These are phyloP conservation scores for Exophiala lecanii-corni DNA, from an alignment of 2,329 filamentous ascomycete species.

Conservation along the genomic window DNA sequence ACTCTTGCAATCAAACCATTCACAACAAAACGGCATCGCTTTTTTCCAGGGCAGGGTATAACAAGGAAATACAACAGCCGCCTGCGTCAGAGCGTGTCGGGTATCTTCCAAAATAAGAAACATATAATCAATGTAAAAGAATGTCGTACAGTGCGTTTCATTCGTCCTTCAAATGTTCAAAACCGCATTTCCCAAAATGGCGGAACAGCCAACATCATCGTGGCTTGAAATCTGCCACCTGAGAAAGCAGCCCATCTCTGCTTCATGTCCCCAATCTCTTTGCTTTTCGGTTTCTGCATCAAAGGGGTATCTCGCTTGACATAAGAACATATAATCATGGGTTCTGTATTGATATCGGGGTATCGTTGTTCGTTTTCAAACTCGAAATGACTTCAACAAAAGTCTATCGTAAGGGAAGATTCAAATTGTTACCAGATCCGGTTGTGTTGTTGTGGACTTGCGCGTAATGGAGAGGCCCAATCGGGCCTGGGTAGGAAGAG, in stretches of 20 bases:
- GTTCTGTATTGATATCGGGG: conserved; percentile 24
- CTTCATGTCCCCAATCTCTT: conserved; percentile 6
- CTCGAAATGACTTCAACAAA: conserved; percentile 19
- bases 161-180: neutral
- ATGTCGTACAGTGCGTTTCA: conserved; percentile 10
- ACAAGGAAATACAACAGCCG: conserved; percentile 11
- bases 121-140: conserved; percentile 7
- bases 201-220: conserved; percentile 5
- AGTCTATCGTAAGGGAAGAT: conserved; percentile 27
- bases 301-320: conserved; percentile 28
- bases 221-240: conserved; percentile 12
- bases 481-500: conserved; percentile 88
- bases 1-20: conserved; percentile 12
- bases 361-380: conserved; percentile 24
- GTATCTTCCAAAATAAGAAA: conserved; percentile 16
- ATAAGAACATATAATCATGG: conserved; percentile 26
- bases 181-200: conserved; percentile 5
- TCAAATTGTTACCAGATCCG: conserved; percentile 25
- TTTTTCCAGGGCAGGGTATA: conserved; percentile 7
- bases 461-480: conserved; percentile 64
- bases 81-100: conserved; percentile 11
- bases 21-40: conserved; percentile 8
- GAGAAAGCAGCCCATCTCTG: conserved; percentile 12
- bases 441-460: conserved; percentile 16
- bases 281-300: conserved; percentile 22